Conservation (phyloP, 306 rosid species). For the Pachyrhizus erosus region DNA sequence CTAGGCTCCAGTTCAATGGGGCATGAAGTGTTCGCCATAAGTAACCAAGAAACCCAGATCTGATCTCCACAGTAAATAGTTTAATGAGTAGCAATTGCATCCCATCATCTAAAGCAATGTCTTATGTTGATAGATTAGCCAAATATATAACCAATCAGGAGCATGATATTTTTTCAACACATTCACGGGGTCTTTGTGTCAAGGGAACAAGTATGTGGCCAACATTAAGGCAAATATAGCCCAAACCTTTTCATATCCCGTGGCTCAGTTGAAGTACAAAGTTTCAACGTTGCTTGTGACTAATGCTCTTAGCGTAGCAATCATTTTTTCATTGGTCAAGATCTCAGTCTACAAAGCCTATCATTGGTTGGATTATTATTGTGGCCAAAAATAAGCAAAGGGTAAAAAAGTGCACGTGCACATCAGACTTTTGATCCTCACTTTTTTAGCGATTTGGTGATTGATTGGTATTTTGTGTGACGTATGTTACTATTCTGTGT, state of each 20-base stretch:
- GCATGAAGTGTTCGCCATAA: slow-evolving; percentile 62
- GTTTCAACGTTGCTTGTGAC: slow-evolving; percentile 42
- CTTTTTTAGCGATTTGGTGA: background rate
- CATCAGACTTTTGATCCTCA: slow-evolving; percentile 5
- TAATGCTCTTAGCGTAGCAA: background rate
- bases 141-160: slow-evolving; percentile 17
- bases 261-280: slow-evolving; percentile 13
- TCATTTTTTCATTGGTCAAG: background rate
- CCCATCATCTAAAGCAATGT: slow-evolving; percentile 39
- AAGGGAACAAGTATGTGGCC: slow-evolving; percentile 41
- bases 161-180: slow-evolving; percentile 26
- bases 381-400: slow-evolving; percentile 29
- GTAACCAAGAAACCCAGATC: slow-evolving; percentile 21
- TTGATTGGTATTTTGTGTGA: background rate
- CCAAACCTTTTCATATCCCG: slow-evolving; percentile 28
- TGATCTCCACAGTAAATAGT: slow-evolving; percentile 26
- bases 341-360: background rate
- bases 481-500: background rate
- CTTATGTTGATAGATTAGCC: background rate
- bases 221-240: slow-evolving; percentile 26
- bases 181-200: slow-evolving; percentile 56
- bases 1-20: slow-evolving; percentile 83
- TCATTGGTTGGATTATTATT: slow-evolving; percentile 32
- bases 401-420: slow-evolving; percentile 30
- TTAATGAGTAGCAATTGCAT: slow-evolving; percentile 25